Evolutionary conservation across 2,329 filamentous ascomycete species (phyloP), one percentile per base, ranked within the genome.

Genomic region (Penicillium sp.): DNA sequence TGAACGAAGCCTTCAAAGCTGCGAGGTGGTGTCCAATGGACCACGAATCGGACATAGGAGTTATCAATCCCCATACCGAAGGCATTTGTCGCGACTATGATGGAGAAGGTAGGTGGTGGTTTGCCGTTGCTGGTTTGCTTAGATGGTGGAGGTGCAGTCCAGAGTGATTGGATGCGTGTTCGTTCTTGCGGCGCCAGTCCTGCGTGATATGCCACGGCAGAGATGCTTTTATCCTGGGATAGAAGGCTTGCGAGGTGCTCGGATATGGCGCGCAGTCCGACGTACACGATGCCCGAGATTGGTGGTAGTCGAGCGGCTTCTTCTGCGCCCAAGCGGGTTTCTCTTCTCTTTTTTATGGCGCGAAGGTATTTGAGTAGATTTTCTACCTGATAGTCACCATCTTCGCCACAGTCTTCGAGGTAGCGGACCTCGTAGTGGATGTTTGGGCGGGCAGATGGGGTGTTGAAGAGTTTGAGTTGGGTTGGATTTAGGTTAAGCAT

Each of bases 41-140:
- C 87, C 1, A 98, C 93, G 67, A 97, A 97, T 3, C 93, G 89
- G 11, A 98, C 93, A 65, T 96, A 89, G 52, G 95, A 87, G 74
- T 97, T 97, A 74, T 98, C 93, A 62, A 98, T 97, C 26, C 93
- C 93, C 93, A 98, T 98, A 2, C 93, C 93, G 68, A 98, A 98
- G 0, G 93, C 93, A 1, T 91, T 98, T 0, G 93, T 98, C 1
- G 93, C 93, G 27, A 97, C 92, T 59, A 98, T 93, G 48, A 98
- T 86, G 71, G 95, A 92, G 75, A 95, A 96, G 1, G 89, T 89
- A 26, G 84, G 81, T 71, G 62, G 52, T n/a, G 60, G 60, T 22
- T 63, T 62, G 14, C 65, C 60, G 31, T 62, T 51, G 6, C 57
- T 50, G 19, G 46, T 6, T 10, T 37, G 33, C 45, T 53, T 35